phyloP scores from a whole-genome alignment of 345 rosid genomes.

The Heritiera fomes region DNA sequence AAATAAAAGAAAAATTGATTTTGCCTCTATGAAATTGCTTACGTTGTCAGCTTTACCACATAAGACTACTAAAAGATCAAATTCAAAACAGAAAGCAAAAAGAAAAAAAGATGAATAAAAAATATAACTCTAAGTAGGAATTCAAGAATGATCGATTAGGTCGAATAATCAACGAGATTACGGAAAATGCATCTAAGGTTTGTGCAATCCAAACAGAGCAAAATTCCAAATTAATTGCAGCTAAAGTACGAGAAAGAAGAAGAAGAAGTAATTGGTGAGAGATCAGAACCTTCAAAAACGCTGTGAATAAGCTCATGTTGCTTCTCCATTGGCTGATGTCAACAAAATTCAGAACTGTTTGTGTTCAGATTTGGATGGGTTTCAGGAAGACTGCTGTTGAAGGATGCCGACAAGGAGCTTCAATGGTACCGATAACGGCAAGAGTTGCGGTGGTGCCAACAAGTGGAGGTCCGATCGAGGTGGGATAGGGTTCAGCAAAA shows the following conservation, averaged over 20 bases:
- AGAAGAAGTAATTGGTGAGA: background rate
- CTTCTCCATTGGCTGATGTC: conserved; percentile 66
- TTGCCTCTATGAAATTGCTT: conserved; percentile 82
- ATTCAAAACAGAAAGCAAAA: conserved; percentile 6
- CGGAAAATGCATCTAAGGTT: background rate
- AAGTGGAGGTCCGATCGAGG: too few species aligned
- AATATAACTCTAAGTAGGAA: background rate
- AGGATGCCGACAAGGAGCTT: too few species aligned
- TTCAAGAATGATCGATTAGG: background rate
- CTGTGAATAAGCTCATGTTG: conserved; percentile 88
- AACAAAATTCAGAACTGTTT: conserved; percentile 1
- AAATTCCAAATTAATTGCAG: background rate
- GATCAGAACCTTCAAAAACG: conserved; percentile 66
- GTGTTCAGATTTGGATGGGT: too few species aligned
- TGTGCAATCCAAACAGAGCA: background rate
- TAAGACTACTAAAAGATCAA: conserved; percentile 44
- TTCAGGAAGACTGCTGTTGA: too few species aligned
- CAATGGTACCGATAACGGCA: too few species aligned
- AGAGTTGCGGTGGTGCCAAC: too few species aligned
- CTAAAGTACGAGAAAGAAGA: background rate
- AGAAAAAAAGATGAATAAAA: background rate
- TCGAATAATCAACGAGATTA: background rate
- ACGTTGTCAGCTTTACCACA: conserved; percentile 81
- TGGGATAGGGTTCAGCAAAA: too few species aligned
- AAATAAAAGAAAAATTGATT: conserved; percentile 74